A percentile compares a stretch with the other conserved stretches of the same genome.
phyloP scores from a whole-genome alignment of 179 eudicot species.

The Beta lomatogona region DNA sequence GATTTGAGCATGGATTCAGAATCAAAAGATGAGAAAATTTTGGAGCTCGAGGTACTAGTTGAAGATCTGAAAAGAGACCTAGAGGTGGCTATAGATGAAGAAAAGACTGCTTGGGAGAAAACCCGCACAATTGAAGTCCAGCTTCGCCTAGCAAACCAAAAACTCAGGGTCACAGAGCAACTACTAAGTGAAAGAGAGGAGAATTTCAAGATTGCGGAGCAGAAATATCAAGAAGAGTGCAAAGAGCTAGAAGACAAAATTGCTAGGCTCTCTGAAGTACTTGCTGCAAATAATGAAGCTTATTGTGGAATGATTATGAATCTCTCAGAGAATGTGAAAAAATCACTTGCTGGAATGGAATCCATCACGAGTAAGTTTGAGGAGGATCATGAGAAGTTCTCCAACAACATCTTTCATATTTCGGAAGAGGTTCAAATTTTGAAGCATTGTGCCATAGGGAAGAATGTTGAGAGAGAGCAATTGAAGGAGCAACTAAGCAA shows the following conservation, averaged over 20 bases:
- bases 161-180: conserved; percentile 47
- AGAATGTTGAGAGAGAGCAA: conserved; percentile 44
- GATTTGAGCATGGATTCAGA: conserved; percentile 35
- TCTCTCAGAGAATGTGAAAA: conserved; percentile 50
- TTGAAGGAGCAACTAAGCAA: conserved; percentile 41
- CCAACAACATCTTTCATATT: conserved; percentile 43
- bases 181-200: conserved; percentile 44
- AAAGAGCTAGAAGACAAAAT: conserved; percentile 49
- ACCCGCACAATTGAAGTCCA: conserved; percentile 43
- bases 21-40: conserved; percentile 49
- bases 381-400: conserved; percentile 60
- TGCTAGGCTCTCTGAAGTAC: conserved; percentile 33
- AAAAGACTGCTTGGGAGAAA: conserved; percentile 33
- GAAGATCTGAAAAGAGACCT: conserved; percentile 44
- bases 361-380: conserved; percentile 57
- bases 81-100: conserved; percentile 43
- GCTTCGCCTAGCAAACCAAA: conserved; percentile 44
- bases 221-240: conserved; percentile 52
- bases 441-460: conserved; percentile 43
- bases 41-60: conserved; percentile 37
- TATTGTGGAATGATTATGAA: conserved; percentile 44
- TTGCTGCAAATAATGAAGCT: conserved; percentile 48
- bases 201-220: conserved; percentile 33
- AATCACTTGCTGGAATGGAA: conserved; percentile 50
- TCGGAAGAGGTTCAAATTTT: conserved; percentile 60